Evolutionary conservation across 2,329 filamentous ascomycete genomes (phyloP).

Genomic region (Aureobasidium sp.): DNA sequence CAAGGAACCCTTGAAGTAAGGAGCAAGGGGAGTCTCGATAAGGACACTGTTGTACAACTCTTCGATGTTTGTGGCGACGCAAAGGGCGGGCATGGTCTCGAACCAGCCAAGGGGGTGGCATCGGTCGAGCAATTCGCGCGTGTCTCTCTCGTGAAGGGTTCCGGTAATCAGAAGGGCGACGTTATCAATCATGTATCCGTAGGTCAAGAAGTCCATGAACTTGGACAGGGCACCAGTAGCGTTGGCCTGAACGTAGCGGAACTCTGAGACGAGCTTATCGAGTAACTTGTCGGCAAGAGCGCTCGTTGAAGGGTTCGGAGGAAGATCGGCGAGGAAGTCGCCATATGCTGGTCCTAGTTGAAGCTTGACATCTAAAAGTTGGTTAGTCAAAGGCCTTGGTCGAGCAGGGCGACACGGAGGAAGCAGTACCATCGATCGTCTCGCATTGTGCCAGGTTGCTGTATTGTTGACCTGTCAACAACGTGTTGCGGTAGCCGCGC

Average conservation of each 20-base stretch:
- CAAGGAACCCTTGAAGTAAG: conserved; percentile 94
- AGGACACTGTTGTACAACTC: conserved; percentile 97
- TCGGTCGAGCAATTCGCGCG: conserved; percentile 84
- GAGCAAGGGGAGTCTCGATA: conserved; percentile 89
- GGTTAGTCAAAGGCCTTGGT: conserved; percentile 10
- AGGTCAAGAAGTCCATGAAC: conserved; percentile 97
- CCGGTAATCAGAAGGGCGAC: conserved; percentile 96
- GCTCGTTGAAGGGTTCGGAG: conserved; percentile 94
- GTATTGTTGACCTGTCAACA: conserved; percentile 86
- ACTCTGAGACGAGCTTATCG: conserved; percentile 96
- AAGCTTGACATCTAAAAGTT: conserved; percentile 78
- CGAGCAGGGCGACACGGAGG: not conserved
- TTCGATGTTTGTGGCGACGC: conserved; percentile 96
- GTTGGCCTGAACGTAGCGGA: conserved; percentile 91
- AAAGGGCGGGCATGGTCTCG: conserved; percentile 96
- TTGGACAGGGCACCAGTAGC: conserved; percentile 82
- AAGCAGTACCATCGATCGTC: conserved; percentile 66
- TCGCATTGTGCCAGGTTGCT: conserved; percentile 96
- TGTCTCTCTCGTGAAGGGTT: conserved; percentile 94
- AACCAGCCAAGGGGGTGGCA: conserved; percentile 98
- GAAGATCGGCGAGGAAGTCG: conserved; percentile 88
- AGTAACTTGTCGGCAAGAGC: conserved; percentile 90
- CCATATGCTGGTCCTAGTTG: conserved; percentile 95
- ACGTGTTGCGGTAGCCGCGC: conserved; percentile 88
- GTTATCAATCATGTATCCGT: conserved; percentile 99